Base-by-base conservation (phyloP, 768 basidiomycete species). In the Pisolithus tinctorius region DNA sequence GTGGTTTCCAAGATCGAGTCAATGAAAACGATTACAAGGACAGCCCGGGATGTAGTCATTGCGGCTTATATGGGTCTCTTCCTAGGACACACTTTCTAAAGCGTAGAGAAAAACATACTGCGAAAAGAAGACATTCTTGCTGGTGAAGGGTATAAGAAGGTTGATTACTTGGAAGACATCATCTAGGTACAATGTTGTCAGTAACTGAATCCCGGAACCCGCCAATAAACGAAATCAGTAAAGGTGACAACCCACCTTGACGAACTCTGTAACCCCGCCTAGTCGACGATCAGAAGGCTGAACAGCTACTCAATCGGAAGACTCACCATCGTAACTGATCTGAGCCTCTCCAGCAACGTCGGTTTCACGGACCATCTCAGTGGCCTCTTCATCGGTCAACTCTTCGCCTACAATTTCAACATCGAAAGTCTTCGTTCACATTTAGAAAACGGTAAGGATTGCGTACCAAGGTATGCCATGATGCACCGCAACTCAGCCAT, bases 361-460 rank as follows among this genome's bases (percentile, higher is more conserved):
- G 51, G 93, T 93, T 72, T 96, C 93, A 49, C 92, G 84, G 66
- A 96, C 95, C 93, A 96, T 94, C 76, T 94, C 93, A 54, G 91
- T 88, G 56, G 94, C 91, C 70, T 95, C 93, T 7, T 63, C 76
- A 58, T 93, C 91, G 11, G 88, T 78, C 51, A 93, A 74, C 69
- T 92, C 93, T 76, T 94, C 92, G 51, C 89, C 88, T 83, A 63
- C 56, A 57, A 20, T 20, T 11, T 27, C 34, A 9, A 3, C 53
- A 42, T 51, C 57, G 17, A 60, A 45, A 14, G 39, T 11, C 31
- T 39, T 17, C 48, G 52, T 30, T 4, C 29, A 4, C 46, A 20
- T 13, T 29, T 25, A 16, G 17, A 45, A 39, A 10, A 47, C 42
- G 42, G 20, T 20, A 27, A 41, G 13, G 14, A 37, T 17, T 13